Evolutionary conservation across 2,329 filamentous ascomycete genomes (phyloP).

Genomic region (Microdochium nivale): DNA sequence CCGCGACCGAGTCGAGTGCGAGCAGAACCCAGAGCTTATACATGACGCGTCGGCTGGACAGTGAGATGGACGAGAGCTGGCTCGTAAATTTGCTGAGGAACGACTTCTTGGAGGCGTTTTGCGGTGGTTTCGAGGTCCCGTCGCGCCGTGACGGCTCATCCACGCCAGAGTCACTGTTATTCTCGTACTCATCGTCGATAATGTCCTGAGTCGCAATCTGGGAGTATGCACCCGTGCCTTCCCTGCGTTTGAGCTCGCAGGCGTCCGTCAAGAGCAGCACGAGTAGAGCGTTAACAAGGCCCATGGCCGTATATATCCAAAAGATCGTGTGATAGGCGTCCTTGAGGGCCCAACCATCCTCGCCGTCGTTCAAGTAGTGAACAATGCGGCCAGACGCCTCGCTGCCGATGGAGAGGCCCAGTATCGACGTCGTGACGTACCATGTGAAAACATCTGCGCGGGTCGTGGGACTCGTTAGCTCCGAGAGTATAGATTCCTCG

Average conservation of each 20-base stretch:
- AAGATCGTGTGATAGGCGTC: constrained; percentile 50
- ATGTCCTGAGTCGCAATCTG: constrained; percentile 8
- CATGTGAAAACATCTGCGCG: constrained; percentile 57
- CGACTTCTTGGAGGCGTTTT: constrained; percentile 5
- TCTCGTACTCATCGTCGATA: constrained; percentile 7
- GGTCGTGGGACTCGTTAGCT: constrained; percentile 45
- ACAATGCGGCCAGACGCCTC: constrained; percentile 43
- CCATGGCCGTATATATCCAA: constrained; percentile 49
- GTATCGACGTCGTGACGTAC: constrained; percentile 51
- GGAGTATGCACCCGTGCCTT: constrained; percentile 15
- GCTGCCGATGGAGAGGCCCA: constrained; percentile 45
- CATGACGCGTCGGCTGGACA: constrained; percentile 48
- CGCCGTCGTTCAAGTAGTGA: constrained; percentile 28
- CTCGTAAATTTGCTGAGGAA: constrained; percentile 17
- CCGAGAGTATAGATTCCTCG: constrained; percentile 55
- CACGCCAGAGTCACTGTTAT: background rate
- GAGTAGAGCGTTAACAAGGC: constrained; percentile 37
- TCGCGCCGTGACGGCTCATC: too few species aligned
- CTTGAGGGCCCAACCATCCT: constrained; percentile 37
- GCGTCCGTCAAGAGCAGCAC: constrained; percentile 35
- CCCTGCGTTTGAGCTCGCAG: constrained; percentile 36
- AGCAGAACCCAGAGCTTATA: constrained; percentile 58
- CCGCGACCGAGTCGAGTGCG: constrained; percentile 54
- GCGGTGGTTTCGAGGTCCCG: background rate
- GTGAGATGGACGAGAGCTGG: constrained; percentile 46